phyloP scores from a whole-genome alignment of 345 rosid genomes.

The Dipteronia dyeriana region DNA sequence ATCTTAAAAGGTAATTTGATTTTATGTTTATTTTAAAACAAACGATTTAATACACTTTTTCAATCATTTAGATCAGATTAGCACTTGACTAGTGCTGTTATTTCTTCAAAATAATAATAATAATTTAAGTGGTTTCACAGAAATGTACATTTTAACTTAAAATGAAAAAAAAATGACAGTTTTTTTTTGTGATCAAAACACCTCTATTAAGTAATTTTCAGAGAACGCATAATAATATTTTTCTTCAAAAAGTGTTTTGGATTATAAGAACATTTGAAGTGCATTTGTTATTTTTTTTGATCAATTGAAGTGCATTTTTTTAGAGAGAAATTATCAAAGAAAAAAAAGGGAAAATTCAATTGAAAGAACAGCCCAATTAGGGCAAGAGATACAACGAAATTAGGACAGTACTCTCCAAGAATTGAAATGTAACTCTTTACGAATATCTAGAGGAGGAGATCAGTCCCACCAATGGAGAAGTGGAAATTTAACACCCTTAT shows the following conservation, averaged over 20 bases:
- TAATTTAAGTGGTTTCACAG: no score
- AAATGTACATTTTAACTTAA: no score
- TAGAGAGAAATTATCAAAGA: not conserved
- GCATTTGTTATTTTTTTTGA: no score
- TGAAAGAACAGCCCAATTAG: not conserved
- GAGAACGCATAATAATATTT: no score
- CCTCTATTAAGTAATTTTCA: not conserved
- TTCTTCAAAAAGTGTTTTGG: not conserved
- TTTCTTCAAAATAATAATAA: no score
- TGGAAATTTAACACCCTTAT: not conserved
- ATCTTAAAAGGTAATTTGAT: no score
- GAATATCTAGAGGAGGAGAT: not conserved
- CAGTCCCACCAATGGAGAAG: not conserved
- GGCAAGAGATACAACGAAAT: not conserved
- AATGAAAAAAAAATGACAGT: no score
- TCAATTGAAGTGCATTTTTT: no score
- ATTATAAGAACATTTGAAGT: not conserved
- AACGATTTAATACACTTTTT: not conserved
- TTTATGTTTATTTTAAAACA: no score
- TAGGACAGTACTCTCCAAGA: not conserved
- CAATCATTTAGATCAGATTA: not conserved
- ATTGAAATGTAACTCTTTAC: not conserved
- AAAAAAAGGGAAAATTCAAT: no score
- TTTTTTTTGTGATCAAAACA: not conserved
- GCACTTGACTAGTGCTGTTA: not conserved